A percentile compares a stretch with the other conserved stretches of the same genome.
Conservation (phyloP, 768 basidiomycete species). For the Suillus decipiens region DNA sequence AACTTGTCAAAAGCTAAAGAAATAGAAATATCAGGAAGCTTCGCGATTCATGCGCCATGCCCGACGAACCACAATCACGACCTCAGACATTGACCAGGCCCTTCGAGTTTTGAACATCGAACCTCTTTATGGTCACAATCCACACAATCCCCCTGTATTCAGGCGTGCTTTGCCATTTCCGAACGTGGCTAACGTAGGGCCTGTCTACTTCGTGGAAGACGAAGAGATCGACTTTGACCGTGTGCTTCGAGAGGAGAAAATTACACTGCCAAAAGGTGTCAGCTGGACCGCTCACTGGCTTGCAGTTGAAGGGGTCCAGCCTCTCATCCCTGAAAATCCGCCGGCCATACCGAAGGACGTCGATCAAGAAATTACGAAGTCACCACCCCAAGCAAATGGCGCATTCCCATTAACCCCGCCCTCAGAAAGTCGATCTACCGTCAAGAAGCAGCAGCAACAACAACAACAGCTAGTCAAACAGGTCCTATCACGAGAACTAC, state of each 20-base stretch:
- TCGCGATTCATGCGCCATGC: slow-evolving; percentile 96
- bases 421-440: slow-evolving; percentile 25
- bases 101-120: slow-evolving; percentile 95
- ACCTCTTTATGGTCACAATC: slow-evolving; percentile 74
- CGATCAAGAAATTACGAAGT: slow-evolving; percentile 35
- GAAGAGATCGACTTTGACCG: slow-evolving; percentile 97
- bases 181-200: slow-evolving; percentile 50
- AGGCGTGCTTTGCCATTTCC: slow-evolving; percentile 50
- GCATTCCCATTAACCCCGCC: slow-evolving; percentile 31
- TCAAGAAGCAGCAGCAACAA: slow-evolving; percentile 50
- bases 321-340: slow-evolving; percentile 94
- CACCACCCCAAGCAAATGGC: slow-evolving; percentile 27
- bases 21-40: slow-evolving; percentile 59
- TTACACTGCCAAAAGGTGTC: slow-evolving; percentile 76
- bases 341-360: slow-evolving; percentile 70
- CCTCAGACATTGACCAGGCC: slow-evolving; percentile 91
- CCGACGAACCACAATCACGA: slow-evolving; percentile 84
- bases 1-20: background rate
- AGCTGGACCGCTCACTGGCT: slow-evolving; percentile 97
- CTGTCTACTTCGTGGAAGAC: slow-evolving; percentile 93
- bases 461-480: slow-evolving; percentile 86
- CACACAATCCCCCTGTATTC: slow-evolving; percentile 35
- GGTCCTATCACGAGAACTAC: slow-evolving; percentile 89
- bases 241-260: slow-evolving; percentile 83
- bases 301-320: slow-evolving; percentile 97